These are phyloP conservation scores for Globisporangium camurandrum DNA, from an alignment of 352 stramenopile genomes.

Conservation along the genomic window DNA sequence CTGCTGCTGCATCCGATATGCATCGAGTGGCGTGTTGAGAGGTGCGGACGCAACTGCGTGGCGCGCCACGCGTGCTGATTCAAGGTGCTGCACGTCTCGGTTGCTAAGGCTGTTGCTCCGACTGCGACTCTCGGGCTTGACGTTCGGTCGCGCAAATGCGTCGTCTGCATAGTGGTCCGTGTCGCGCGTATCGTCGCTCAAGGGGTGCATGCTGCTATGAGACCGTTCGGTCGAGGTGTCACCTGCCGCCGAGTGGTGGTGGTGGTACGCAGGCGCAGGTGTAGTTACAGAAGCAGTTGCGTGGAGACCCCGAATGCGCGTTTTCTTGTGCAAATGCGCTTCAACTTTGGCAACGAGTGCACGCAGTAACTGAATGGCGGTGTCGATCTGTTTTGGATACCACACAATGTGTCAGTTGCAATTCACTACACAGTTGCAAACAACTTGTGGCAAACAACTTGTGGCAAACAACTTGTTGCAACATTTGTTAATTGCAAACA, in stretches of 20 bases:
- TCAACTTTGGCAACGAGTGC: conserved; percentile 44
- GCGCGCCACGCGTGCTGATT: too few species aligned
- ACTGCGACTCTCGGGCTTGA: too few species aligned
- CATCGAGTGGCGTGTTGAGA: conserved; percentile 6
- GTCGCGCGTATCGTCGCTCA: too few species aligned
- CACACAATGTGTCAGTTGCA: too few species aligned
- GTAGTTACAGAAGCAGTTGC: not conserved
- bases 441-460: too few species aligned
- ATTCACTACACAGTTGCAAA: too few species aligned
- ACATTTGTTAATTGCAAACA: not conserved
- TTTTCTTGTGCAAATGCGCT: conserved; percentile 39
- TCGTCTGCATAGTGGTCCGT: too few species aligned
- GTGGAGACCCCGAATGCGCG: conserved; percentile 12
- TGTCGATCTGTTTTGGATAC: conserved; percentile 23
- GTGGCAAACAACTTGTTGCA: too few species aligned
- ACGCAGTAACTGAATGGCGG: conserved; percentile 29
- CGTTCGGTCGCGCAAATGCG: too few species aligned
- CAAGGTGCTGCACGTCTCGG: too few species aligned
- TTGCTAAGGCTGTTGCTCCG: too few species aligned
- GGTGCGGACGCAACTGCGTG: not conserved
- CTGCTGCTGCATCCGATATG: conserved; percentile 3
- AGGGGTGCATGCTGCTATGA: too few species aligned
- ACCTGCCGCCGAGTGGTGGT: conserved; percentile 1
- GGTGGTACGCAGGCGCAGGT: not conserved
- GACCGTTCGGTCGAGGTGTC: not conserved